Evolutionary conservation across 495 filamentous ascomycete genomes (phyloP).

Genomic region (Aspergillus incahuasiensis): DNA sequence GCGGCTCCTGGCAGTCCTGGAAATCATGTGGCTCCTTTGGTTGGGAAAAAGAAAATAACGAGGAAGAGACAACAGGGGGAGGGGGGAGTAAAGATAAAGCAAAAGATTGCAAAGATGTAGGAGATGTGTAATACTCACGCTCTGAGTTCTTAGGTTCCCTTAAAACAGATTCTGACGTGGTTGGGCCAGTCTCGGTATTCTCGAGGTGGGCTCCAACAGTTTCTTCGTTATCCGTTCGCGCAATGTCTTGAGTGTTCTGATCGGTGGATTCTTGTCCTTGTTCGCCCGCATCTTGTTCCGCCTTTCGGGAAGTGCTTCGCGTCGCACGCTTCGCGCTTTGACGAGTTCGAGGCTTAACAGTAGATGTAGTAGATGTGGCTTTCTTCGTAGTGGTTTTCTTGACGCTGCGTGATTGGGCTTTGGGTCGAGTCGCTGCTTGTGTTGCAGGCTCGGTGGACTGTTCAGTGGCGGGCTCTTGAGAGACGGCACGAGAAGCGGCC

Average conservation of each 20-base stretch:
- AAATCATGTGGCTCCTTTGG: neutral
- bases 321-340: constrained; percentile 8
- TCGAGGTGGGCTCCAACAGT: constrained; percentile 3
- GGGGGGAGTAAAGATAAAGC: neutral
- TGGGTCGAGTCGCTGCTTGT: constrained; percentile 14
- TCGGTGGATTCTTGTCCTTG: neutral
- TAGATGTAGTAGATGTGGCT: neutral
- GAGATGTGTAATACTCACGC: constrained; percentile 6
- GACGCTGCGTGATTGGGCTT: constrained; percentile 6
- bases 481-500: neutral
- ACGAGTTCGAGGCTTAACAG: constrained; percentile 6
- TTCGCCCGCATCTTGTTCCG: neutral
- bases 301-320: constrained; percentile 10
- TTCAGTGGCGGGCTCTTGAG: constrained; percentile 3
- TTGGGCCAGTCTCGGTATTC: neutral
- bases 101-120: neutral
- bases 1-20: neutral
- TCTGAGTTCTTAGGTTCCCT: constrained; percentile 12
- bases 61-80: neutral
- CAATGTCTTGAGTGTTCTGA: neutral
- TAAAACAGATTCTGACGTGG: constrained; percentile 1
- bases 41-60: neutral
- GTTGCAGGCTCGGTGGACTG: constrained; percentile 10
- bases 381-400: constrained; percentile 12
- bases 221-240: neutral